Percentiles rank a stretch among this genome's conserved stretches.
phyloP scores from a whole-genome alignment of 352 stramenopile species.

The Pythium angustatum region DNA sequence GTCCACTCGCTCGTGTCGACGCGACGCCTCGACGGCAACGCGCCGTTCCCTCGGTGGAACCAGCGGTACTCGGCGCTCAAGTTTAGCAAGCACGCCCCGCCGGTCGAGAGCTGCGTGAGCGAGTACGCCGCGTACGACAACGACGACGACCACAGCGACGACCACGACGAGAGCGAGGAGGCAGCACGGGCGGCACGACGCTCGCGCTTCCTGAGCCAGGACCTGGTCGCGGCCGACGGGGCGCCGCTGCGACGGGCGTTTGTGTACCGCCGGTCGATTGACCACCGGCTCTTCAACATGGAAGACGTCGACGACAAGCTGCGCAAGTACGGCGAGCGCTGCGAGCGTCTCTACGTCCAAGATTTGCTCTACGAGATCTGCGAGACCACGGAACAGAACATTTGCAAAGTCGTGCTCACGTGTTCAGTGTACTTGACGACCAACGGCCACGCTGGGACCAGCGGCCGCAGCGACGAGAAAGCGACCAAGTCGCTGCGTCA shows the following conservation, averaged over 20 bases:
- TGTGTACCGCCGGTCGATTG: constrained; percentile 76
- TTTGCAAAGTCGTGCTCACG: constrained; percentile 75
- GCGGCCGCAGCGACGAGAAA: constrained; percentile 5
- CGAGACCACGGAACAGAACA: constrained; percentile 54
- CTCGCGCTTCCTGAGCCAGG: constrained; percentile 16
- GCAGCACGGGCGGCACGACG: constrained; percentile 9
- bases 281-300: constrained; percentile 49
- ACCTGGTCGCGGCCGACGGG: constrained; percentile 29
- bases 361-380: constrained; percentile 73
- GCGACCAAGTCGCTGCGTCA: constrained; percentile 32
- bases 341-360: constrained; percentile 55
- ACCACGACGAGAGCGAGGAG: constrained; percentile 11
- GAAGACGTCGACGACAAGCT: constrained; percentile 46
- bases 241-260: constrained; percentile 44
- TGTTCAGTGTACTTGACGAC: constrained; percentile 54
- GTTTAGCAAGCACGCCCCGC: constrained; percentile 60
- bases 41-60: constrained; percentile 63
- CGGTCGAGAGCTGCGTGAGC: constrained; percentile 64
- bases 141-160: neutral
- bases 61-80: constrained; percentile 63
- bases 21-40: constrained; percentile 29
- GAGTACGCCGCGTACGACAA: constrained; percentile 50
- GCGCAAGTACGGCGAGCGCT: constrained; percentile 43
- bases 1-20: constrained; percentile 47
- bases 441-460: constrained; percentile 11